Evolutionary conservation across 441 rosid genomes (phyloP).

Genomic region (Syzygium syzygioides): DNA sequence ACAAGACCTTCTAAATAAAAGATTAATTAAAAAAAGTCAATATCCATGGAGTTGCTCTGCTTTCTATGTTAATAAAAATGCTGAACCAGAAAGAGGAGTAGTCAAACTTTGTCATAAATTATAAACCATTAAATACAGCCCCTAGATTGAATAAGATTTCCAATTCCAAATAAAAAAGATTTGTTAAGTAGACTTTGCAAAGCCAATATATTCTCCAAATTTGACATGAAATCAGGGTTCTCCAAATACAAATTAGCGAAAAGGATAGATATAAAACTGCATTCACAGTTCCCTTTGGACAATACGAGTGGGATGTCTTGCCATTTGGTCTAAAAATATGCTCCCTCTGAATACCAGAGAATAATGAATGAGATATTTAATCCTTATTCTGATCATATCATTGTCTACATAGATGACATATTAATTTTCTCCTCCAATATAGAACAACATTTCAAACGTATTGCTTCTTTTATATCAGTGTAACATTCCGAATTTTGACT

Average conservation of each 20-base stretch:
- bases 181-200: too few relatives aligned
- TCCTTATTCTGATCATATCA: background rate
- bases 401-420: background rate
- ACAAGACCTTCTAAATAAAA: background rate
- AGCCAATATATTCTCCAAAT: too few relatives aligned
- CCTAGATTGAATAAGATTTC: too few relatives aligned
- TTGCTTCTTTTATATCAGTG: too few relatives aligned
- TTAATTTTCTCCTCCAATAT: background rate
- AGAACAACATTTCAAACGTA: background rate
- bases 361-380: background rate
- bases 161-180: background rate
- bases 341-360: background rate
- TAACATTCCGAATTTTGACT: too few relatives aligned
- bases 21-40: background rate
- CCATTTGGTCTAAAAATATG: background rate
- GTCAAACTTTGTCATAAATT: too few relatives aligned
- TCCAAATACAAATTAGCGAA: background rate
- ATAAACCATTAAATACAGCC: too few relatives aligned
- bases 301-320: background rate
- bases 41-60: background rate
- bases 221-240: too few relatives aligned
- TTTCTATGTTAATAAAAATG: background rate
- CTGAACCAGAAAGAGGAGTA: background rate
- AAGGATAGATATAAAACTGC: background rate
- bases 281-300: background rate